Percentiles rank a stretch among this genome's conserved stretches.
phyloP scores from a whole-genome alignment of 371 early-diverging fungal genomes.

The Lichtheimia ornata region DNA sequence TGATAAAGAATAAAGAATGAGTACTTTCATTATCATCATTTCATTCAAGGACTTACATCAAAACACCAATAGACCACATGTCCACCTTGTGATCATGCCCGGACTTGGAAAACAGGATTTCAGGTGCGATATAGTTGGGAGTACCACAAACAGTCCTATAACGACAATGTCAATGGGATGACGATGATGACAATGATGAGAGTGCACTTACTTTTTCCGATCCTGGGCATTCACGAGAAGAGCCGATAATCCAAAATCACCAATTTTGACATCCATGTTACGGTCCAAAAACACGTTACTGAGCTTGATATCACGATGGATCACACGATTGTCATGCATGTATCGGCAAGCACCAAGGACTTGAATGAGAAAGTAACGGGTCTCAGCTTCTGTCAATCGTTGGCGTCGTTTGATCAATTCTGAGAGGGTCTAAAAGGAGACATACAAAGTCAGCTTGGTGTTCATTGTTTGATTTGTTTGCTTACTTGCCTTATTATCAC shows the following conservation, averaged over 20 bases:
- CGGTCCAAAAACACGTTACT: conserved; percentile 92
- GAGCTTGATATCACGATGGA: conserved; percentile 98
- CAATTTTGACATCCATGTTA: conserved; percentile 89
- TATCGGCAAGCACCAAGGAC: conserved; percentile 84
- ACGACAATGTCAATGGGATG: background rate
- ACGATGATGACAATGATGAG: background rate
- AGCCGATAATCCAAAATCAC: conserved; percentile 98
- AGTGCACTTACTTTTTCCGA: conserved; percentile 76
- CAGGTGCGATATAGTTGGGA: conserved; percentile 99
- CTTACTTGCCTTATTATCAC: conserved; percentile 77
- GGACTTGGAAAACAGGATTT: conserved; percentile 82
- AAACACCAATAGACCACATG: conserved; percentile 97
- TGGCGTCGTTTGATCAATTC: conserved; percentile 80
- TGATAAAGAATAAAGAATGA: conserved; percentile 5
- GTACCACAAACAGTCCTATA: conserved; percentile 95
- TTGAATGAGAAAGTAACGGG: conserved; percentile 85
- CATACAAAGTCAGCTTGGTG: background rate
- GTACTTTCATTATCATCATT: conserved; percentile 5
- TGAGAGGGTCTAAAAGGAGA: conserved; percentile 69
- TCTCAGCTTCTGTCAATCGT: conserved; percentile 88
- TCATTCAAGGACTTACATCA: conserved; percentile 65
- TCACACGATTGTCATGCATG: conserved; percentile 82
- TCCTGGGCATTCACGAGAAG: conserved; percentile 72
- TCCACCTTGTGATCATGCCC: conserved; percentile 98
- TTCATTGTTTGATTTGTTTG: background rate